Evolutionary conservation across 2,329 filamentous ascomycete species (phyloP), one percentile per base, ranked within the genome.

Genomic region (Fusarium sp.): DNA sequence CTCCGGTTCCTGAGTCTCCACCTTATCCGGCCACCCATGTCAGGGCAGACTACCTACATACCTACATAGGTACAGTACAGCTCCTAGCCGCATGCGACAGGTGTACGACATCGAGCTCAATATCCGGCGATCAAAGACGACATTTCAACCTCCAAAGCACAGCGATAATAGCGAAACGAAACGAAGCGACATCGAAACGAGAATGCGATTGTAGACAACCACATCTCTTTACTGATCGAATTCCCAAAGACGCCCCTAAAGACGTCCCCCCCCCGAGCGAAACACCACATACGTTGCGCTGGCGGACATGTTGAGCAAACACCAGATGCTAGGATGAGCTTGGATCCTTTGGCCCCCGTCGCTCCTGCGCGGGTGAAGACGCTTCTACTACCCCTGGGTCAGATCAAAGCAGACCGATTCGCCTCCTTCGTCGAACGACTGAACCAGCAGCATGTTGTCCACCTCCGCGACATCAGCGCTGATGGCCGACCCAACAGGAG

Each of bases 351-450:
- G 79, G 92, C 94, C 79, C 94, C 95, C 80, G 89, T 94, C 83
- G 92, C 94, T 80, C 94, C 94, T 78, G 95, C 94, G 82, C 92
- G 92, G 86, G 89, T 98, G 77, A 92, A 92, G 83, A 93, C 91
- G 67, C 87, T 97, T 73, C 87, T 97, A 62, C 84, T 98, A 65
- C 96, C 96, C 55, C 85, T 97, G 71, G 95, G 95, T 53, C 90
- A 88, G 76, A 96, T 98, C 78, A 94, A 90, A 78, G 88, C 90
- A 64, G 90, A 91, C 53, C 88, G 92, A 62, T 98, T 97, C 79
- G 81, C 89, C 72, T 84, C 86, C 68, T 97, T 97, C 78, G 86
- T 95, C 68, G 87, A 91, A 66, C 88, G 93, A 74, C 84, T 99
- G 64, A 90, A 92, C 76, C 83, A 87, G 69, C 92, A 97, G 79